phyloP scores from a whole-genome alignment of 352 stramenopile species.

The Phytophthora quininea region DNA sequence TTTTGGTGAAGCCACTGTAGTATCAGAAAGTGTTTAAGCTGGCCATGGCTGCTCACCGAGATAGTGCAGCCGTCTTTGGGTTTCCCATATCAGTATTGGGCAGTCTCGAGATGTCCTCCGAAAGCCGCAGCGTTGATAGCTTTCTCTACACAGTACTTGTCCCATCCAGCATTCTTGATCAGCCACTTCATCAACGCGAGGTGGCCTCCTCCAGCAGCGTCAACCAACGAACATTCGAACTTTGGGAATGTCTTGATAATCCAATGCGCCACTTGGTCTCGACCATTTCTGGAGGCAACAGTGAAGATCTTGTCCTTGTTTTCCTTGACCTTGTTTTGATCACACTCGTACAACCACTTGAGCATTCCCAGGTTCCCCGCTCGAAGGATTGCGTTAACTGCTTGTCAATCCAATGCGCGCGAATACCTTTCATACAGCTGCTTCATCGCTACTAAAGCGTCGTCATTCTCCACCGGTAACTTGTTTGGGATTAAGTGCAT shows the following conservation, averaged over 20 bases:
- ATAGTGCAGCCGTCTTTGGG: background rate
- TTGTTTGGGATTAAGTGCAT: background rate
- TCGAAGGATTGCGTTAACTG: background rate
- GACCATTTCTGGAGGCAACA: background rate
- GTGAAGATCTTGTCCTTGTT: background rate
- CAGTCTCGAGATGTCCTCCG: background rate
- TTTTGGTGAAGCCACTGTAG: background rate
- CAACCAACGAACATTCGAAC: background rate
- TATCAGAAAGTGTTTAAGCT: background rate
- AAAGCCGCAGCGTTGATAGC: background rate
- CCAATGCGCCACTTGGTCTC: background rate
- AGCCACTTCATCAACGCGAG: background rate
- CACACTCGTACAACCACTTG: background rate
- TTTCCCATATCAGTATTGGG: background rate
- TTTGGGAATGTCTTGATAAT: background rate
- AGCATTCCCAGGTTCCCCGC: background rate
- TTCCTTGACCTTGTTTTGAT: background rate
- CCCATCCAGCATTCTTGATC: background rate
- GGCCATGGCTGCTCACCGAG: background rate
- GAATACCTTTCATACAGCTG: background rate
- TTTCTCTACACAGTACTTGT: background rate
- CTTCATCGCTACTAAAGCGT: background rate
- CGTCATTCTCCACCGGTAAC: background rate
- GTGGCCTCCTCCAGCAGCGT: background rate
- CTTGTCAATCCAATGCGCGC: background rate